Percentiles rank a stretch among this genome's conserved stretches.
These are phyloP conservation scores for Physcia stellaris DNA, from an alignment of 495 filamentous ascomycete genomes.

Conservation along the genomic window DNA sequence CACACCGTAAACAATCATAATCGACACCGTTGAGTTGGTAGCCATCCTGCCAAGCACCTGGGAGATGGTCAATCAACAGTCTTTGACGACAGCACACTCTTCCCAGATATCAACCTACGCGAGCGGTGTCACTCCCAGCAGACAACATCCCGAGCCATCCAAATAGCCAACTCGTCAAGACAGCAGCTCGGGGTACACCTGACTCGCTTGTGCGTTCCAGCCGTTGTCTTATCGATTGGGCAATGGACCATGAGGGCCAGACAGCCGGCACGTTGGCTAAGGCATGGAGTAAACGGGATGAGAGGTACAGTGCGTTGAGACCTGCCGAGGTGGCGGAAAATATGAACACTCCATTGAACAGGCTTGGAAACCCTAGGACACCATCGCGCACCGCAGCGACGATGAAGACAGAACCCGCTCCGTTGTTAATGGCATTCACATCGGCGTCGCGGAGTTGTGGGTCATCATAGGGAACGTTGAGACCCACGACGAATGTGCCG, in stretches of 20 bases:
- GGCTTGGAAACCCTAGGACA: constrained; percentile 24
- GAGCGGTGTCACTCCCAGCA: constrained; percentile 21
- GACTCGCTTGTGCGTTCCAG: constrained; percentile 26
- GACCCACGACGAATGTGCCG: constrained; percentile 25
- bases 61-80: background rate
- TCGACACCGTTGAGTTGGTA: constrained; percentile 33
- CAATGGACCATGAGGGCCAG: constrained; percentile 20
- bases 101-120: constrained; percentile 15
- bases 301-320: constrained; percentile 33
- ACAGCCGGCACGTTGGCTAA: constrained; percentile 25
- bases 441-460: constrained; percentile 17
- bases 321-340: constrained; percentile 33
- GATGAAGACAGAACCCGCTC: constrained; percentile 31
- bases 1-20: constrained; percentile 27
- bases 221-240: constrained; percentile 19
- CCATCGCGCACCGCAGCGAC: constrained; percentile 31
- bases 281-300: constrained; percentile 31
- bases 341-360: constrained; percentile 36
- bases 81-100: constrained; percentile 18
- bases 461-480: constrained; percentile 32
- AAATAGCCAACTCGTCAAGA: constrained; percentile 31
- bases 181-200: constrained; percentile 37
- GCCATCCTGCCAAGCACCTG: constrained; percentile 22
- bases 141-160: constrained; percentile 37
- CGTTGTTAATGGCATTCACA: constrained; percentile 25